phyloP scores from a whole-genome alignment of 202 grass and related monocot genomes.

The Setaria viridis region DNA sequence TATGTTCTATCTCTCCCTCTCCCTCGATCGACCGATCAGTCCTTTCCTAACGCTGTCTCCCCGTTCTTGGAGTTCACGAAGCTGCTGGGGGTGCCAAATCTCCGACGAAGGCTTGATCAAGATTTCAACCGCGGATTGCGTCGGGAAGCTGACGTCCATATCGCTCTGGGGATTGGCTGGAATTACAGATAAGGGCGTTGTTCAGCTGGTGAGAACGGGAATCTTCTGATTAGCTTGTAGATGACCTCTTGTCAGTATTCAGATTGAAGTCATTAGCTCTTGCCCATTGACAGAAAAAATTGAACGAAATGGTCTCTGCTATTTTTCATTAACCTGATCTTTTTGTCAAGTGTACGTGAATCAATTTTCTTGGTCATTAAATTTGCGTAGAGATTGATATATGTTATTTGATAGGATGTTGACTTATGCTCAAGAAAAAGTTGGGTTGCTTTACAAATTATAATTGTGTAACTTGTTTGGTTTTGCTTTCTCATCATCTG shows the following conservation, averaged over 20 bases:
- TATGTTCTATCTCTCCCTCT: no score
- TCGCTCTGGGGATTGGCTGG: slow-evolving; percentile 91
- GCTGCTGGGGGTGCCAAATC: slow-evolving; percentile 88
- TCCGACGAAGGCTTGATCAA: slow-evolving; percentile 76
- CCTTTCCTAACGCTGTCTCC: slow-evolving; percentile 40
- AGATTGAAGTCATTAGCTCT: neutral
- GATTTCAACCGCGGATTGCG: slow-evolving; percentile 71
- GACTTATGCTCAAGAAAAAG: neutral
- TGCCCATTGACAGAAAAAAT: neutral
- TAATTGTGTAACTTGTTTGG: neutral
- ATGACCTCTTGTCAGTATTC: neutral
- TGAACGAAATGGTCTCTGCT: no score
- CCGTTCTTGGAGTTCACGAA: slow-evolving; percentile 76
- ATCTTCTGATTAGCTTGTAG: neutral
- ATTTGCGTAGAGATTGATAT: neutral
- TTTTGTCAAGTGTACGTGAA: neutral
- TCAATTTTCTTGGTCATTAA: neutral
- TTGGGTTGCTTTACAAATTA: neutral
- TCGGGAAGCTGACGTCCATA: slow-evolving; percentile 76
- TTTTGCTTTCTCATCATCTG: slow-evolving; percentile 6
- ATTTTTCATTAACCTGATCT: neutral
- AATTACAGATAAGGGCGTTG: slow-evolving; percentile 85
- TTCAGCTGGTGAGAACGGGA: slow-evolving; percentile 64
- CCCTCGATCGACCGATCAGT: neutral
- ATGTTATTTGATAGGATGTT: slow-evolving; percentile 10